Evolutionary conservation across 2,329 filamentous ascomycete species (phyloP).

Genomic region (Mycosphaerella sp.): DNA sequence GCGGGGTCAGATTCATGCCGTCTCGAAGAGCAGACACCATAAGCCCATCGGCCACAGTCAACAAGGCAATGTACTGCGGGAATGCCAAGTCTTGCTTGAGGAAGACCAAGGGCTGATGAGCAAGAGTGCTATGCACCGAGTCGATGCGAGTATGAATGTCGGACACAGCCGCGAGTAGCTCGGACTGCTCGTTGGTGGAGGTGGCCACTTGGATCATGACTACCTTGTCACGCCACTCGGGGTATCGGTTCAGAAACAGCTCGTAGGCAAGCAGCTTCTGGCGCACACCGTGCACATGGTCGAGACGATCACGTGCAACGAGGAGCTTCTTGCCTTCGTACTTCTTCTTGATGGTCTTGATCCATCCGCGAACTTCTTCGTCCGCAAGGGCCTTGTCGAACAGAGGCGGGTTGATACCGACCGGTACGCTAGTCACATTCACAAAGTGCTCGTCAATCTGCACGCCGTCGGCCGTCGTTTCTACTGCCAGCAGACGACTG

Average conservation of each 20-base stretch:
- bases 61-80: slow-evolving; percentile 82
- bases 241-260: slow-evolving; percentile 88
- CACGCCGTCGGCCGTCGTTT: slow-evolving; percentile 80
- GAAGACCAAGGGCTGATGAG: slow-evolving; percentile 88
- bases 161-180: slow-evolving; percentile 80
- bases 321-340: slow-evolving; percentile 88
- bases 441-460: slow-evolving; percentile 91
- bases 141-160: slow-evolving; percentile 95
- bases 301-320: slow-evolving; percentile 88
- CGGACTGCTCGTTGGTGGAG: slow-evolving; percentile 79
- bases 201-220: slow-evolving; percentile 92
- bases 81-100: slow-evolving; percentile 93
- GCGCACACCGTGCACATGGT: slow-evolving; percentile 83
- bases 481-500: slow-evolving; percentile 81
- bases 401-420: slow-evolving; percentile 81
- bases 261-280: slow-evolving; percentile 92
- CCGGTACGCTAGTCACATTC: slow-evolving; percentile 76
- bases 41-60: slow-evolving; percentile 82
- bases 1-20: slow-evolving; percentile 94
- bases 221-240: slow-evolving; percentile 78
- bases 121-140: slow-evolving; percentile 80
- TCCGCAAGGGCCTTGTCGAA: slow-evolving; percentile 55
- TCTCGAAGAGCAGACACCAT: slow-evolving; percentile 95
- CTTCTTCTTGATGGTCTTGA: slow-evolving; percentile 70
- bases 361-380: slow-evolving; percentile 69